phyloP scores from a whole-genome alignment of 2,329 filamentous ascomycete genomes.

The Phymatotrichopsis omnivora region DNA sequence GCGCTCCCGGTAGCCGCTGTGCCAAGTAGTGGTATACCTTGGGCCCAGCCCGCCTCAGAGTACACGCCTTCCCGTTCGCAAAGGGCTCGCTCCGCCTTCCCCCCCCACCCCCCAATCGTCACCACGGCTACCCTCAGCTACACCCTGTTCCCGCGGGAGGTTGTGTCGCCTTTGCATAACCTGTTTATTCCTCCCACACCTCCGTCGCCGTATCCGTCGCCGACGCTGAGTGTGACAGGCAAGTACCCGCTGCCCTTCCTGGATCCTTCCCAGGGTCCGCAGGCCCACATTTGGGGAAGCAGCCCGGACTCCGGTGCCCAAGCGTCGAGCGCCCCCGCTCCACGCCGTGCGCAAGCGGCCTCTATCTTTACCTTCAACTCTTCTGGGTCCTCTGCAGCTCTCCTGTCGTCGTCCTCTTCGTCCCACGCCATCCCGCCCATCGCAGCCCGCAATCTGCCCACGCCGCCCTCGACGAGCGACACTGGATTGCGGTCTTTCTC shows the following conservation, averaged over 20 bases:
- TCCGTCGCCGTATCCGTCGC: slow-evolving; percentile 25
- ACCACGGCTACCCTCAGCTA: slow-evolving; percentile 27
- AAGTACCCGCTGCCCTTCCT: slow-evolving; percentile 27
- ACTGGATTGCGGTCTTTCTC: slow-evolving; percentile 21
- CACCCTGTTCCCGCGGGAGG: slow-evolving; percentile 27
- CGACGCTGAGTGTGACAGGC: slow-evolving; percentile 23
- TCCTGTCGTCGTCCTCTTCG: slow-evolving; percentile 16
- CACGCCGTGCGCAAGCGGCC: too few species aligned
- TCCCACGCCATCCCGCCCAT: slow-evolving; percentile 16
- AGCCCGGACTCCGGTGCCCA: too few species aligned
- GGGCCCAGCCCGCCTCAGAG: slow-evolving; percentile 22
- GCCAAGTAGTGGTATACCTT: slow-evolving; percentile 25
- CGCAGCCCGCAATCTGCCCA: slow-evolving; percentile 22
- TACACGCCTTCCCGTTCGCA: slow-evolving; percentile 20
- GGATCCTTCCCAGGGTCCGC: slow-evolving; percentile 28
- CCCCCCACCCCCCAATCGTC: slow-evolving; percentile 15
- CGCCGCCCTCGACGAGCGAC: slow-evolving; percentile 24
- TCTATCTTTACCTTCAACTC: slow-evolving; percentile 18
- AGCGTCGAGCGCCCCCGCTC: too few species aligned
- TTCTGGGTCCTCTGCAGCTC: slow-evolving; percentile 19
- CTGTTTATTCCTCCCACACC: slow-evolving; percentile 27
- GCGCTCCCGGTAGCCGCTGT: slow-evolving; percentile 7
- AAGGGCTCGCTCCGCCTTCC: slow-evolving; percentile 21
- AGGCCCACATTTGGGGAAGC: slow-evolving; percentile 28
- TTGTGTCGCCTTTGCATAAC: slow-evolving; percentile 20